Evolutionary conservation across 345 rosid species (phyloP).

Genomic region (Cochlearia excelsa): DNA sequence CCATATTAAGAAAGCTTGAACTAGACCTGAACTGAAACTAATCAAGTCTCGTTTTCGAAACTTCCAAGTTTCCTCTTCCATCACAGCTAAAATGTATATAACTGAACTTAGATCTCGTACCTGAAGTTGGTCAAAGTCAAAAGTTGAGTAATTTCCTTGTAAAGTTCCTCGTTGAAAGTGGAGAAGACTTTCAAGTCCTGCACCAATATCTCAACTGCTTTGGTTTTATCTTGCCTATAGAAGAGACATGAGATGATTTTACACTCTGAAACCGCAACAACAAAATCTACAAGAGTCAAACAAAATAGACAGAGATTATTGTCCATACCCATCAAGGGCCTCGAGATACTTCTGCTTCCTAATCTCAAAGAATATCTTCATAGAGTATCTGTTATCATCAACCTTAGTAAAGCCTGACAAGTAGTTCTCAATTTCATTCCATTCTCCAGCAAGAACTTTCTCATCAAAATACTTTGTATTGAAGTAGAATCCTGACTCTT

Average conservation of each 20-base stretch:
- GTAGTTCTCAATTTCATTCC: slow-evolving; percentile 85
- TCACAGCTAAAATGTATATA: neutral
- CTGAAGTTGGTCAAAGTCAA: slow-evolving; percentile 75
- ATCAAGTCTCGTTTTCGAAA: neutral
- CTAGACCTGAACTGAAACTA: neutral
- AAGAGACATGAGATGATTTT: slow-evolving; percentile 17
- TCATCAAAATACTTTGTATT: slow-evolving; percentile 76
- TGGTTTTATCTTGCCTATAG: slow-evolving; percentile 66
- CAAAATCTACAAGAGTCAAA: slow-evolving; percentile 3
- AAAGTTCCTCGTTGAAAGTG: slow-evolving; percentile 67
- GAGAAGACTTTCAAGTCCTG: slow-evolving; percentile 75
- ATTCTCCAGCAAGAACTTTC: slow-evolving; percentile 70
- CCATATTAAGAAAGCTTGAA: neutral
- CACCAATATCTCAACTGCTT: slow-evolving; percentile 78
- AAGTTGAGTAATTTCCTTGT: slow-evolving; percentile 75
- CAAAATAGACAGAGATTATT: neutral
- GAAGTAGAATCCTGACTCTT: slow-evolving; percentile 83
- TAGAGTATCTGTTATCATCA: slow-evolving; percentile 90
- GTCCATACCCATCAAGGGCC: slow-evolving; percentile 76
- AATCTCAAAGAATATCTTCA: slow-evolving; percentile 98
- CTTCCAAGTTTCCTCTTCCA: neutral
- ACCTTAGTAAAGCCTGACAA: slow-evolving; percentile 85
- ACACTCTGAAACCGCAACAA: slow-evolving; percentile 18
- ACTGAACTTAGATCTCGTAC: slow-evolving; percentile 30
- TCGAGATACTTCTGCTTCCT: slow-evolving; percentile 98